phyloP scores from a whole-genome alignment of 176 grass and related monocot genomes.

The Triticum timopheevii region DNA sequence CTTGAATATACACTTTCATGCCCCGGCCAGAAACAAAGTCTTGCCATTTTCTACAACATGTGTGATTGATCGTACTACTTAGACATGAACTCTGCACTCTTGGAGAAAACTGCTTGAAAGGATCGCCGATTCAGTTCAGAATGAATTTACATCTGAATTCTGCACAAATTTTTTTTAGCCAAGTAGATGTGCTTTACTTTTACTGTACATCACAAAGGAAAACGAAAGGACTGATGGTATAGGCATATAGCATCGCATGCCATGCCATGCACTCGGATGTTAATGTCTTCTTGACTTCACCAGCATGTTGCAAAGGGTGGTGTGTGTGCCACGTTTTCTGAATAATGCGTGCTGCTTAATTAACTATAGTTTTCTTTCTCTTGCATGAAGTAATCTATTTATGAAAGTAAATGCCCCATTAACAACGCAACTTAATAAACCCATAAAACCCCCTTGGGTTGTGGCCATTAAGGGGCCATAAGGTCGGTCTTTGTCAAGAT shows the following conservation, averaged over 20 bases:
- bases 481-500: conserved; percentile 29
- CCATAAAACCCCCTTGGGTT: conserved; percentile 34
- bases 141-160: neutral
- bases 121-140: neutral
- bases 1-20: neutral
- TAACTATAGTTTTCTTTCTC: neutral
- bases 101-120: neutral
- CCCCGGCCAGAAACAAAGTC: neutral
- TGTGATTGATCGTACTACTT: neutral
- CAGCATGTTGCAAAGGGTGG: neutral
- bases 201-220: neutral
- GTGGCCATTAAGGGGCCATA: conserved; percentile 21
- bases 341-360: conserved; percentile 16
- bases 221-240: neutral
- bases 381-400: conserved; percentile 41
- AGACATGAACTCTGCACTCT: too few species aligned
- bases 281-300: neutral
- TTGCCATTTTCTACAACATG: neutral
- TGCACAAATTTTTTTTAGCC: too few species aligned
- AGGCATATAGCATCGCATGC: neutral
- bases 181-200: neutral
- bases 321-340: conserved; percentile 23
- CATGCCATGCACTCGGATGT: neutral
- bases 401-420: conserved; percentile 34
- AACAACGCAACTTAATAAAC: conserved; percentile 33